A percentile compares a stretch with the other conserved stretches of the same genome.
Conservation (phyloP, 495 filamentous ascomycete species). For the Rostrohypoxylon terebratum region DNA sequence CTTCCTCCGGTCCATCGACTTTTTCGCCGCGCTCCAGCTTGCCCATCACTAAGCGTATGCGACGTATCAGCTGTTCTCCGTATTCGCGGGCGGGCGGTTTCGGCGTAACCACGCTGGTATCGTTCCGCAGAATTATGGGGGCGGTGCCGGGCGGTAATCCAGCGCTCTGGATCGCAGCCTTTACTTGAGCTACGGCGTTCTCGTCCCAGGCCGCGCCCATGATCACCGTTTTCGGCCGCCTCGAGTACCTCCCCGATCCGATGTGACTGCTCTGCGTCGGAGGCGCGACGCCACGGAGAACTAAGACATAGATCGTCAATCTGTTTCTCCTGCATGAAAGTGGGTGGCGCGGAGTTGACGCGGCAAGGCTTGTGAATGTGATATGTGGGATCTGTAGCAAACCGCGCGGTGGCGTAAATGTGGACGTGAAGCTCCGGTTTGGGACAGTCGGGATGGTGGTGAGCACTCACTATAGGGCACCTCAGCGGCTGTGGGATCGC, state of each 20-base stretch:
- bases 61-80: slow-evolving; percentile 28
- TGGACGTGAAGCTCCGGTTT: not conserved
- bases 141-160: not conserved
- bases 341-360: not conserved
- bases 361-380: too few relatives aligned
- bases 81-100: slow-evolving; percentile 29
- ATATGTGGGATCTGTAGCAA: not conserved
- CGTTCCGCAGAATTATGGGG: slow-evolving; percentile 32
- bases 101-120: slow-evolving; percentile 22
- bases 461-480: slow-evolving; percentile 22
- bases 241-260: slow-evolving; percentile 11
- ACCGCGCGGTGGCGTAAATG: too few relatives aligned
- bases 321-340: not conserved
- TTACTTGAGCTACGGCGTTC: slow-evolving; percentile 12
- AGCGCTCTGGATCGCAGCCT: slow-evolving; percentile 20
- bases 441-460: not conserved
- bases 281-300: slow-evolving; percentile 27
- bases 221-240: slow-evolving; percentile 18
- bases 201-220: slow-evolving; percentile 36
- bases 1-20: slow-evolving; percentile 21
- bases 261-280: slow-evolving; percentile 30
- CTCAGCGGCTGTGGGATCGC: slow-evolving; percentile 32
- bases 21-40: slow-evolving; percentile 11
- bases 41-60: slow-evolving; percentile 17
- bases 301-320: slow-evolving; percentile 5